phyloP scores from a whole-genome alignment of 805 yeast genomes.

The Metschnikowia koreensis region DNA sequence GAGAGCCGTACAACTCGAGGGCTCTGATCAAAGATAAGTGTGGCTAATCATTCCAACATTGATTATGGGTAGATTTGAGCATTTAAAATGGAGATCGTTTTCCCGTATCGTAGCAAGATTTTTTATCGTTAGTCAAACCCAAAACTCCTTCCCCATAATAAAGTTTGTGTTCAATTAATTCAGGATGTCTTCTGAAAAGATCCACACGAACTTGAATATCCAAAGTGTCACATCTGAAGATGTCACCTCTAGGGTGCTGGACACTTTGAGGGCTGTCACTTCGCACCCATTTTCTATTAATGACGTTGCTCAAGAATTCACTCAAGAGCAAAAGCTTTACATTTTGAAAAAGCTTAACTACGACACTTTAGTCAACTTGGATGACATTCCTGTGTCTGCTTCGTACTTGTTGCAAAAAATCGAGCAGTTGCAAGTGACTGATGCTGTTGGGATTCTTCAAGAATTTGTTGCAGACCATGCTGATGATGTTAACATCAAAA shows the following conservation, averaged over 20 bases:
- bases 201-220: neutral
- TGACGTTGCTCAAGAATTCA: constrained; percentile 25
- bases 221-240: constrained; percentile 1
- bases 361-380: constrained; percentile 26
- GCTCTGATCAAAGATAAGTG: neutral
- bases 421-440: constrained; percentile 32
- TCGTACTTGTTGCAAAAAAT: constrained; percentile 43
- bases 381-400: constrained; percentile 33
- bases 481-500: constrained; percentile 49
- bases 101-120: neutral
- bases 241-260: constrained; percentile 9
- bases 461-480: constrained; percentile 40
- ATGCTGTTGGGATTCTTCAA: constrained; percentile 40
- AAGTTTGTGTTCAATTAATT: neutral
- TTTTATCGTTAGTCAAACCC: neutral
- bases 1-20: constrained; percentile 4
- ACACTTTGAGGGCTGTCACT: constrained; percentile 19
- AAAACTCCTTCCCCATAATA: neutral
- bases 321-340: constrained; percentile 27
- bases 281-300: constrained; percentile 25
- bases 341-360: constrained; percentile 28
- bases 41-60: neutral
- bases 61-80: neutral
- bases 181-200: constrained; percentile 1
- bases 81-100: neutral